A percentile compares a stretch with the other conserved stretches of the same genome.
Evolutionary conservation across 2,329 filamentous ascomycete species (phyloP).

Genomic region (Neophaeococcomyces aloes): DNA sequence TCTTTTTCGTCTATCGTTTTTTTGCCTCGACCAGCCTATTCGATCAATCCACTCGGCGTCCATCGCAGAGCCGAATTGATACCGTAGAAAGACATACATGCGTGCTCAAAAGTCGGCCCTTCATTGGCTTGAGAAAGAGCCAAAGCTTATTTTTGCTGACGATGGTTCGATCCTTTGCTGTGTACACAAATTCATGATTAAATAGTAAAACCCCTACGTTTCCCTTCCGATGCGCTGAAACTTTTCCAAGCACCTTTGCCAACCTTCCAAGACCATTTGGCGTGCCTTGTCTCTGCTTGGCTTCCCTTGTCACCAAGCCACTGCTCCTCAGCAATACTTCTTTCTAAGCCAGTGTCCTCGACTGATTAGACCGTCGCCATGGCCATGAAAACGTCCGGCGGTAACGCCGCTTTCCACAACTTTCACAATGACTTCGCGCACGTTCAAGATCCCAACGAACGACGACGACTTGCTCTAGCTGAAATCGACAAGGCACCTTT

Average conservation of each 20-base stretch:
- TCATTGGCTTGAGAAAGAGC: not conserved
- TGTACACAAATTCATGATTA: not conserved
- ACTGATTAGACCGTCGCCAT: not conserved
- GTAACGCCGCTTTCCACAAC: constrained; percentile 56
- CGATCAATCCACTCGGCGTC: not conserved
- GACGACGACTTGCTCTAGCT: constrained; percentile 65
- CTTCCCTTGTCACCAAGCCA: constrained; percentile 2
- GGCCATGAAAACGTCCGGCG: constrained; percentile 8
- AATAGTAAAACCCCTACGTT: not conserved
- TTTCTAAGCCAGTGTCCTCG: not conserved
- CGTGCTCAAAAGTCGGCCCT: not conserved
- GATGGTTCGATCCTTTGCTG: not conserved
- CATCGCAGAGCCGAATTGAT: not conserved
- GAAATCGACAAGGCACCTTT: constrained; percentile 38
- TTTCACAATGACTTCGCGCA: constrained; percentile 63
- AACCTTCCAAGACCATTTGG: constrained; percentile 5
- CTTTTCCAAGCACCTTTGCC: constrained; percentile 4
- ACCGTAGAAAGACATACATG: not conserved
- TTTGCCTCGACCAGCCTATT: not conserved
- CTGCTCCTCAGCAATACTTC: not conserved
- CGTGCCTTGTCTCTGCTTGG: constrained; percentile 7
- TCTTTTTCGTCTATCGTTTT: not conserved
- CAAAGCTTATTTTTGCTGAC: not conserved
- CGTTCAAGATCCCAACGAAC: constrained; percentile 61
- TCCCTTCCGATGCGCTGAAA: not conserved